phyloP scores from a whole-genome alignment of 257 asterid genomes.

The Henckelia pumila region DNA sequence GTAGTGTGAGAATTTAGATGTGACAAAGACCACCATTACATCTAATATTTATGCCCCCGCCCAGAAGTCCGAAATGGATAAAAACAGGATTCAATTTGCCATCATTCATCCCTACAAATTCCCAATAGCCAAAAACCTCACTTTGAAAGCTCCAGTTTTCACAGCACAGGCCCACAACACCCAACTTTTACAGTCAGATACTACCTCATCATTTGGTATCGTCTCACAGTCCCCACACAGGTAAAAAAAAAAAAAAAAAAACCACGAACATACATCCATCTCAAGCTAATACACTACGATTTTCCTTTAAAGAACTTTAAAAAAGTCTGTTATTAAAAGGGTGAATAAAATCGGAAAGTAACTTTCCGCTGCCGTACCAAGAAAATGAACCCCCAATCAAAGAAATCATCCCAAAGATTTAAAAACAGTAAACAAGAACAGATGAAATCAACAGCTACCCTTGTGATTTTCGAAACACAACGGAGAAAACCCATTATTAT shows the following conservation, averaged over 20 bases:
- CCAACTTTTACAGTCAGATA: constrained; percentile 31
- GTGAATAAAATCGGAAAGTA: constrained; percentile 8
- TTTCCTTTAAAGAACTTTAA: not conserved
- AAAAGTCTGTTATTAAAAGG: not conserved
- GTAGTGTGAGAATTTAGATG: constrained; percentile 28
- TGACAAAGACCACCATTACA: constrained; percentile 44
- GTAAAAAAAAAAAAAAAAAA: too few relatives aligned
- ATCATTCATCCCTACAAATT: constrained; percentile 41
- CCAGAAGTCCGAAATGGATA: constrained; percentile 41
- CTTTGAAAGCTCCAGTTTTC: constrained; percentile 43
- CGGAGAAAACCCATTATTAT: constrained; percentile 11
- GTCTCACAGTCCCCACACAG: constrained; percentile 18
- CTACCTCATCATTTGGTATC: constrained; percentile 11
- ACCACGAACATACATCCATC: not conserved
- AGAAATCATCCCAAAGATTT: constrained; percentile 8
- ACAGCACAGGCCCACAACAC: constrained; percentile 52
- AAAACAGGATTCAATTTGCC: constrained; percentile 37
- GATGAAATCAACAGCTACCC: not conserved
- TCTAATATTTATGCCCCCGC: constrained; percentile 9
- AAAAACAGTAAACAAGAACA: not conserved
- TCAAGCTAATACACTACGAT: not conserved
- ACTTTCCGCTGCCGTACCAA: constrained; percentile 11
- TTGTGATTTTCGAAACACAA: not conserved
- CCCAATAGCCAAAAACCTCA: constrained; percentile 41
- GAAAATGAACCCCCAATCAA: constrained; percentile 12